A percentile compares a stretch with the other conserved stretches of the same genome.
phyloP scores from a whole-genome alignment of 2,329 filamentous ascomycete species.

The Exophiala calicioides region DNA sequence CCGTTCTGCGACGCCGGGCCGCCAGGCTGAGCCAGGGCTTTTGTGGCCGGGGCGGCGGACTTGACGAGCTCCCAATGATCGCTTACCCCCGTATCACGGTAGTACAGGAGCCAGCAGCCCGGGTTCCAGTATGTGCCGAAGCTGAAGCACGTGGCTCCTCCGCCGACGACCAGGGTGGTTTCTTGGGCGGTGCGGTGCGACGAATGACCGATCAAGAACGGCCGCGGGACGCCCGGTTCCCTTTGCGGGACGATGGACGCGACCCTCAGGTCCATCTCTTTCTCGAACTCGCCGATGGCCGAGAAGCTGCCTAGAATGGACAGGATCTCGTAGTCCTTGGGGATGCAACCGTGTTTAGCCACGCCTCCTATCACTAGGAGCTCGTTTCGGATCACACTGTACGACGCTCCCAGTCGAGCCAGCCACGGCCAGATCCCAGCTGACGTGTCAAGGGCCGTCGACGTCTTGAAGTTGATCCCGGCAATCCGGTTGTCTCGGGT shows the following conservation, averaged over 20 bases:
- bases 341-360: slow-evolving; percentile 38
- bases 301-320: slow-evolving; percentile 36
- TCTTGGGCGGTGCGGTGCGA: slow-evolving; percentile 50
- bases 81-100: slow-evolving; percentile 26
- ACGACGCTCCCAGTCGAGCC: slow-evolving; percentile 54
- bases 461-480: slow-evolving; percentile 28
- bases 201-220: slow-evolving; percentile 71
- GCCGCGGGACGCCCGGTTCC: slow-evolving; percentile 49
- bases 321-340: slow-evolving; percentile 57
- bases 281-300: slow-evolving; percentile 28
- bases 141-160: slow-evolving; percentile 85
- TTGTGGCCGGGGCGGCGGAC: slow-evolving; percentile 12
- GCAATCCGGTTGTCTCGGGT: slow-evolving; percentile 41
- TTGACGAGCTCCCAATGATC: slow-evolving; percentile 39
- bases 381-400: slow-evolving; percentile 48
- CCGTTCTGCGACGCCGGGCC: too few relatives aligned
- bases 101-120: slow-evolving; percentile 55
- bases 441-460: slow-evolving; percentile 26
- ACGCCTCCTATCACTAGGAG: slow-evolving; percentile 58
- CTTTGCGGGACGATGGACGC: slow-evolving; percentile 33
- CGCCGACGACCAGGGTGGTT: slow-evolving; percentile 67
- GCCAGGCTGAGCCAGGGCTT: slow-evolving; percentile 15
- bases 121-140: slow-evolving; percentile 85
- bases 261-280: slow-evolving; percentile 31
- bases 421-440: slow-evolving; percentile 37